Percentiles rank a stretch among this genome's conserved stretches.
Evolutionary conservation across 2,329 filamentous ascomycete species (phyloP).

Genomic region (Hypoxylon sp.): DNA sequence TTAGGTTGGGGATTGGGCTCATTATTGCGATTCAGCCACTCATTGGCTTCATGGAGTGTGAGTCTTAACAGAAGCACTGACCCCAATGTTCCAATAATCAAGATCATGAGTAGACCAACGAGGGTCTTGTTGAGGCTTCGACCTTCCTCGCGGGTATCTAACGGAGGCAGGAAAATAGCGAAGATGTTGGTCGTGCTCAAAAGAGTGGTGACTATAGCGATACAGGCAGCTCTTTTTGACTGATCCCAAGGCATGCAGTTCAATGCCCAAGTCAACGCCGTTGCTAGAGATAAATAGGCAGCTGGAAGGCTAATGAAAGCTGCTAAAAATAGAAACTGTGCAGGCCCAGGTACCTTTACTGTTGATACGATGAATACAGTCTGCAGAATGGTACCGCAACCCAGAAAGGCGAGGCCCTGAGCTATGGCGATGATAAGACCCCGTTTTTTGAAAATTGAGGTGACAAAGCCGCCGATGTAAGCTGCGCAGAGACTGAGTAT

Average conservation of each 20-base stretch:
- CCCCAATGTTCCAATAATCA: background rate
- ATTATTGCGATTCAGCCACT: background rate
- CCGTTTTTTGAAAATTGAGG: background rate
- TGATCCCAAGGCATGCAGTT: slow-evolving; percentile 24
- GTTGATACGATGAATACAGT: background rate
- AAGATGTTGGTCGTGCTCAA: background rate
- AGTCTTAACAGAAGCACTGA: background rate
- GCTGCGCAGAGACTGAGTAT: background rate
- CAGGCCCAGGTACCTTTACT: background rate
- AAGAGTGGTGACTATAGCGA: slow-evolving; percentile 11
- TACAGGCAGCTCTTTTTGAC: slow-evolving; percentile 25
- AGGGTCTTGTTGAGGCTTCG: background rate
- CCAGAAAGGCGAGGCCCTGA: background rate
- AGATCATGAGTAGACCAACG: background rate
- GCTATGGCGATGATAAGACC: background rate
- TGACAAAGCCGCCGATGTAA: background rate
- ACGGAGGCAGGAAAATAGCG: background rate
- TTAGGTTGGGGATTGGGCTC: background rate
- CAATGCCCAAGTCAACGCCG: slow-evolving; percentile 6
- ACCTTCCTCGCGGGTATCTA: background rate
- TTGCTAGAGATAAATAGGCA: slow-evolving; percentile 4
- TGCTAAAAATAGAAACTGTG: background rate
- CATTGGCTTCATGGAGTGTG: background rate
- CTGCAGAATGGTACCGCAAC: background rate
- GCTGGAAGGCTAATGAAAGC: background rate